These are phyloP conservation scores for Blastobotrys indianensis DNA, from an alignment of 1,139 yeast species.

Conservation along the genomic window DNA sequence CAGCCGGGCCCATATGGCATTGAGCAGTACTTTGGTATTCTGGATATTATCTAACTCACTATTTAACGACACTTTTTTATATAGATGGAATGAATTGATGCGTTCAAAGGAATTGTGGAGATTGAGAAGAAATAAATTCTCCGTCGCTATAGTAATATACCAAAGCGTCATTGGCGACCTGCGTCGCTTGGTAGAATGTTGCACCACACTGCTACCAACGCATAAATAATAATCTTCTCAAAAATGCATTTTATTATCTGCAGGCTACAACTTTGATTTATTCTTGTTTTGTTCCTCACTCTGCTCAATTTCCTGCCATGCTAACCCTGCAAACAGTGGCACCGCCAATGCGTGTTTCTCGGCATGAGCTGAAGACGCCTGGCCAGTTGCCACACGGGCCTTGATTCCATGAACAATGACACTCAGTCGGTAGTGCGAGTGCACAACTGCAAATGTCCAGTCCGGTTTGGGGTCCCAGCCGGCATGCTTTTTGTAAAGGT, in stretches of 20 bases:
- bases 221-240: too few species aligned
- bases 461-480: conserved; percentile 33
- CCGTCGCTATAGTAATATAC: too few species aligned
- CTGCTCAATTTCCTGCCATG: conserved; percentile 25
- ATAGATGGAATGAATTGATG: conserved; percentile 3
- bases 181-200: too few species aligned
- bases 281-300: conserved; percentile 1
- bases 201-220: too few species aligned
- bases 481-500: conserved; percentile 21
- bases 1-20: conserved; percentile 76
- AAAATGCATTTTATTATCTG: neutral
- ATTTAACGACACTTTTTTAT: conserved; percentile 10
- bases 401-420: conserved; percentile 67
- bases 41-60: conserved; percentile 40
- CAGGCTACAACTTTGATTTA: conserved; percentile 11
- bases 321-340: conserved; percentile 40
- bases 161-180: too few species aligned
- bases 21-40: conserved; percentile 80
- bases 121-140: too few species aligned
- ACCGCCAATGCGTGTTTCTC: conserved; percentile 41
- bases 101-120: too few species aligned
- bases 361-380: conserved; percentile 57
- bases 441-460: conserved; percentile 56
- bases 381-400: conserved; percentile 52
- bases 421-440: conserved; percentile 53